These are phyloP conservation scores for Botrytis paeoniae DNA, from an alignment of 2,329 filamentous ascomycete genomes.

Conservation along the genomic window DNA sequence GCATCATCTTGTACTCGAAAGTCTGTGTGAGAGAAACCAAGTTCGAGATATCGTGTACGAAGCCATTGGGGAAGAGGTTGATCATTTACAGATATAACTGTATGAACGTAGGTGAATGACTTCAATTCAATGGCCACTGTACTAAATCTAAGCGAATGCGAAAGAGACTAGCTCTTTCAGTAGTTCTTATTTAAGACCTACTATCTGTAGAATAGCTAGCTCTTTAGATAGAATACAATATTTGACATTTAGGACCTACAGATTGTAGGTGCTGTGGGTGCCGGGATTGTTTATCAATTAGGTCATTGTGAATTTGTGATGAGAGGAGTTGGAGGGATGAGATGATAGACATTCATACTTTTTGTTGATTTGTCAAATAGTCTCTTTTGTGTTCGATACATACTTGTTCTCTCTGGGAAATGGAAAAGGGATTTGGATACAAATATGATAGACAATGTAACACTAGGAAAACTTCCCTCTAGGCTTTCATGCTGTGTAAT, in stretches of 20 bases:
- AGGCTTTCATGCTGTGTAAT: neutral
- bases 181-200: too few species aligned
- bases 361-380: too few species aligned
- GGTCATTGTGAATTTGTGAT: neutral
- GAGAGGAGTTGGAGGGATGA: neutral
- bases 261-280: too few species aligned
- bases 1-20: constrained; percentile 2
- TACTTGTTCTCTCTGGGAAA: neutral
- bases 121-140: too few species aligned
- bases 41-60: neutral
- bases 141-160: too few species aligned
- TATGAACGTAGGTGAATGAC: too few species aligned
- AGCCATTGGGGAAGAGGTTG: constrained; percentile 5
- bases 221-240: too few species aligned
- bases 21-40: neutral
- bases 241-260: too few species aligned
- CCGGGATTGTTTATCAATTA: neutral
- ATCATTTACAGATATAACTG: neutral
- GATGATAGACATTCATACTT: too few species aligned
- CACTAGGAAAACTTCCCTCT: neutral
- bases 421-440: neutral
- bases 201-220: too few species aligned
- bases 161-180: too few species aligned
- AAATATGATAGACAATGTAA: neutral
- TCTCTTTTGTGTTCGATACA: too few species aligned